phyloP scores from a whole-genome alignment of 148 eudicot species.

The Tetragonia tetragonoides region DNA sequence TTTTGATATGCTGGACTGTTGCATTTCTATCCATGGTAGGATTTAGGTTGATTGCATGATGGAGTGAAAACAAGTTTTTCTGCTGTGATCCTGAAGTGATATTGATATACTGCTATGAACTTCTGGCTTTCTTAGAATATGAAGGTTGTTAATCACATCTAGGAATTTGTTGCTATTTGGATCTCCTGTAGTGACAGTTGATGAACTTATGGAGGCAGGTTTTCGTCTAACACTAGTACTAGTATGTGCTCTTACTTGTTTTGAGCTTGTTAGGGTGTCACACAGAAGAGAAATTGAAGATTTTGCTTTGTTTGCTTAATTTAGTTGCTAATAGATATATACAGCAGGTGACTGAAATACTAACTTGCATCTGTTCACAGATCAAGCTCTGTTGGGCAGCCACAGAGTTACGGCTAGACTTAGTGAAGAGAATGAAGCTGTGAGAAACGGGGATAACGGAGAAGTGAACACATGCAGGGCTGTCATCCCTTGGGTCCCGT shows the following conservation, averaged over 20 bases:
- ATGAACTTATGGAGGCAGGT: not conserved
- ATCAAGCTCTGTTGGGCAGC: constrained; percentile 40
- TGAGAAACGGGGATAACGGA: constrained; percentile 12
- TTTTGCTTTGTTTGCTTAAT: not conserved
- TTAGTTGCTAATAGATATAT: not conserved
- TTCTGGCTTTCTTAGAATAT: not conserved
- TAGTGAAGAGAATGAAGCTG: constrained; percentile 24
- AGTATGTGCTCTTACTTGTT: not conserved
- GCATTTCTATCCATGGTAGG: not conserved
- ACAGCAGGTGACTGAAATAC: constrained; percentile 4
- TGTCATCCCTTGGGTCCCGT: constrained; percentile 76
- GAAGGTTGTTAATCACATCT: not conserved
- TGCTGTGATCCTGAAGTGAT: not conserved
- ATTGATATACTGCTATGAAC: not conserved
- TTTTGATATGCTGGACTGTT: not conserved
- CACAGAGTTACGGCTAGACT: constrained; percentile 18
- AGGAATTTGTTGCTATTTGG: not conserved
- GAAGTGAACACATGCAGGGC: constrained; percentile 46
- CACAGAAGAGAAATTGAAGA: not conserved
- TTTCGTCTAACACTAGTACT: not conserved
- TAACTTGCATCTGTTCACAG: constrained; percentile 35
- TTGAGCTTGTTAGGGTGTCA: not conserved
- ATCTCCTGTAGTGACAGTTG: not conserved
- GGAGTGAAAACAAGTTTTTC: not conserved
- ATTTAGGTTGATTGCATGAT: not conserved